Percentiles rank a stretch among this genome's conserved stretches.
phyloP scores from a whole-genome alignment of 805 yeast species.

The Candida rishiriensis region DNA sequence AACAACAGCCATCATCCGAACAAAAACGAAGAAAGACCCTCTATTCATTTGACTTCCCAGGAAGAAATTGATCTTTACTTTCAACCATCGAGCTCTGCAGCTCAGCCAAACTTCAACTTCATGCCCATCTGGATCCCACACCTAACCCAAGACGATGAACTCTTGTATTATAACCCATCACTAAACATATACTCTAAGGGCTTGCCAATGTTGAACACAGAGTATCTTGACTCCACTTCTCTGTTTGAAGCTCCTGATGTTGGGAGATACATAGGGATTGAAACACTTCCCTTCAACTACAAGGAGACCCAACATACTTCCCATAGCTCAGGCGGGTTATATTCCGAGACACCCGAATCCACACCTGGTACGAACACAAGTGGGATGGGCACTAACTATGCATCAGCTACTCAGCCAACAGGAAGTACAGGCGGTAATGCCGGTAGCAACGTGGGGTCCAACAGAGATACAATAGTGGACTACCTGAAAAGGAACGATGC shows the following conservation, averaged over 20 bases:
- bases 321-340: constrained; percentile 5
- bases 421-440: neutral
- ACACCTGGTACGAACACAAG: neutral
- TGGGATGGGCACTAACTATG: neutral
- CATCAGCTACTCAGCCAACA: neutral
- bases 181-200: constrained; percentile 55
- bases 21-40: constrained; percentile 3
- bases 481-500: constrained; percentile 7
- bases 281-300: constrained; percentile 15
- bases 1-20: constrained; percentile 9
- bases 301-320: constrained; percentile 6
- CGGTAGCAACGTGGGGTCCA: constrained; percentile 9
- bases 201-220: constrained; percentile 45
- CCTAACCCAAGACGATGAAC: constrained; percentile 48
- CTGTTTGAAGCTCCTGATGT: constrained; percentile 28
- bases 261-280: constrained; percentile 18
- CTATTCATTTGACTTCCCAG: constrained; percentile 18
- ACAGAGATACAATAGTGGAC: constrained; percentile 10
- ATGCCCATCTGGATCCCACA: constrained; percentile 59
- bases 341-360: constrained; percentile 1
- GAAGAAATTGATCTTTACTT: constrained; percentile 27
- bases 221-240: constrained; percentile 32
- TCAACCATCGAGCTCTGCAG: constrained; percentile 15
- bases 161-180: constrained; percentile 57
- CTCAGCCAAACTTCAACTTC: constrained; percentile 26